These are phyloP conservation scores for Simmondsia chinensis DNA, from an alignment of 148 eudicot species.

Conservation along the genomic window DNA sequence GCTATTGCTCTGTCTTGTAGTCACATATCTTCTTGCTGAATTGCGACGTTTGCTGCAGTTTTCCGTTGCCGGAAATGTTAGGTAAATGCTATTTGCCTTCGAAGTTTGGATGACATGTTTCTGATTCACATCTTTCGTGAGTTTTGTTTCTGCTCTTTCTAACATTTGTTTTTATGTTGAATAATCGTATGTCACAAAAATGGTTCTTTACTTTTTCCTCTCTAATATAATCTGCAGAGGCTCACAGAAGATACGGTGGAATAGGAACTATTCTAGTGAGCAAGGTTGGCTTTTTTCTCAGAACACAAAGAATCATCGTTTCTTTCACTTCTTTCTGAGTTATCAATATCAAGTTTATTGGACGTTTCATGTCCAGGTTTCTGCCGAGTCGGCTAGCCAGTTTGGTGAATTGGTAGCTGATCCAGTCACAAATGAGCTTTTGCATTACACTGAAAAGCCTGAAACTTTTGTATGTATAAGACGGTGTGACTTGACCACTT, in stretches of 20 bases:
- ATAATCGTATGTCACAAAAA: conserved; percentile 2
- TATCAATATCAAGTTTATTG: no score
- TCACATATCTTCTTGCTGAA: conserved; percentile 87
- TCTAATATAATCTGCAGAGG: conserved; percentile 45
- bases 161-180: conserved; percentile 1
- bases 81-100: conserved; percentile 34
- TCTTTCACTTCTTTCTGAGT: no score
- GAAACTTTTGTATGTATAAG: conserved; percentile 48
- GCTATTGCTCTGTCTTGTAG: conserved; percentile 46
- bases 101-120: no score
- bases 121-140: no score
- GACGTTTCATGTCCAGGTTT: conserved; percentile 27
- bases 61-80: conserved; percentile 89
- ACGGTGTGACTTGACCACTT: conserved; percentile 2
- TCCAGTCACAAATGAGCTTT: conserved; percentile 54
- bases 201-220: conserved; percentile 1
- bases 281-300: conserved; percentile 60
- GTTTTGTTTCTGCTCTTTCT: no score
- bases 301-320: no score
- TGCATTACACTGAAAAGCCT: conserved; percentile 75
- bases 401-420: conserved; percentile 76
- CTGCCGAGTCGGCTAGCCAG: conserved; percentile 57
- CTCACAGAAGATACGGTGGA: conserved; percentile 58
- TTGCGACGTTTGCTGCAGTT: conserved; percentile 96
- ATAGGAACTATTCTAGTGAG: conserved; percentile 64